Evolutionary conservation across 139 green algal species (phyloP), one percentile per base, ranked within the genome.

Genomic region (Astrephomene gubernaculifera): DNA sequence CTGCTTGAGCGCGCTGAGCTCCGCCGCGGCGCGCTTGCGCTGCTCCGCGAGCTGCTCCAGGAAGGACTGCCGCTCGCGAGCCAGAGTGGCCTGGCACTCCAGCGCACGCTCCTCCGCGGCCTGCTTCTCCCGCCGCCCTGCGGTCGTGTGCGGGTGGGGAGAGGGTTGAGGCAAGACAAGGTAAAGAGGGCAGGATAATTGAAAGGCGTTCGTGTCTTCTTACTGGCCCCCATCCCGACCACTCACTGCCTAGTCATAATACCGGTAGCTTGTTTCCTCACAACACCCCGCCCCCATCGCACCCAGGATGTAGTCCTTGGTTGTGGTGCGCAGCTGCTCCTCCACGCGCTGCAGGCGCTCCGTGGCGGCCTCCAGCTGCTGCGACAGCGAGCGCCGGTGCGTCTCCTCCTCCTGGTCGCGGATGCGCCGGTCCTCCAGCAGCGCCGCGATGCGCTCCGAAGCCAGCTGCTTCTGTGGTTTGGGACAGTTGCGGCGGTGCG

Each of bases 241-340:
- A n/a, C n/a, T n/a, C n/a, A n/a, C n/a, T n/a, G n/a, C n/a, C n/a
- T n/a, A n/a, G n/a, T n/a, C n/a, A n/a, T n/a, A n/a, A n/a, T n/a
- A n/a, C n/a, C n/a, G n/a, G n/a, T n/a, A n/a, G n/a, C n/a, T n/a
- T n/a, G n/a, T n/a, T n/a, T n/a, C n/a, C n/a, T n/a, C n/a, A n/a
- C n/a, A n/a, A n/a, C n/a, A n/a, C n/a, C n/a, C 79, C 65, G 6
- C 8, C 63, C 24, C 63, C 36, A 22, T 52, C 88, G 45, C 69
- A 93, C 93, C 90, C 8, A 96, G 38, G 63, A 98, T 96, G 88
- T 93, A 96, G 82, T 97, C 94, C 63, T 91, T 93, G 14, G 95
- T 97, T 5, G 93, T 94, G 31, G 83, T 70, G 36, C 92, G 81
- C 84, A 98, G 91, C 53, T 94, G 89, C 88, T 96, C 90, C 85